phyloP scores from a whole-genome alignment of 2,329 filamentous ascomycete species.

The Westerdykella ornata region DNA sequence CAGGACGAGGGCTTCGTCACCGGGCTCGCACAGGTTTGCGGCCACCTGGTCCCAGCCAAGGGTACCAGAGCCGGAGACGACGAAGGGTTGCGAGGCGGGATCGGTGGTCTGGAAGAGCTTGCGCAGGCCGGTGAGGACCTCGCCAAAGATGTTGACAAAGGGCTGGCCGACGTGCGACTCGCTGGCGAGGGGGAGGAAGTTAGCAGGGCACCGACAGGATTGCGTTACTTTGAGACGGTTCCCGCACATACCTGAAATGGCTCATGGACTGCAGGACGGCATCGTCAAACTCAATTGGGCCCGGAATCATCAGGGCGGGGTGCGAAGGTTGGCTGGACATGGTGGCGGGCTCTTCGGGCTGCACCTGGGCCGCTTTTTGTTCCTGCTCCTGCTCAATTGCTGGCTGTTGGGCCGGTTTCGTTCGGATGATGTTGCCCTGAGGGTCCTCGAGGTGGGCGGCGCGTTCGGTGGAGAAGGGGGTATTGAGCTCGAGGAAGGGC shows the following conservation, averaged over 20 bases:
- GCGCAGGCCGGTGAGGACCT: slow-evolving; percentile 79
- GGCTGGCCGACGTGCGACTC: slow-evolving; percentile 88
- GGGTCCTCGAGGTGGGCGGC: slow-evolving; percentile 48
- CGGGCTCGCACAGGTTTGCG: slow-evolving; percentile 84
- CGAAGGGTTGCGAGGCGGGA: slow-evolving; percentile 76
- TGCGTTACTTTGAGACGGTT: slow-evolving; percentile 2
- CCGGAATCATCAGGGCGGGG: slow-evolving; percentile 83
- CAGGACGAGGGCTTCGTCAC: slow-evolving; percentile 84
- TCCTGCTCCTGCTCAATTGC: slow-evolving; percentile 11
- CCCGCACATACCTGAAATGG: slow-evolving; percentile 65
- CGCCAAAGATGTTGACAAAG: slow-evolving; percentile 87
- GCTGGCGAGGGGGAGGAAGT: slow-evolving; percentile 45
- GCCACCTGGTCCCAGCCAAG: slow-evolving; percentile 94
- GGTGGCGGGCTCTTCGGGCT: slow-evolving; percentile 21
- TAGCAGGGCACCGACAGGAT: neutral
- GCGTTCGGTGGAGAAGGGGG: slow-evolving; percentile 57
- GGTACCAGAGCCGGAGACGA: slow-evolving; percentile 90
- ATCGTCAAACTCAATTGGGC: slow-evolving; percentile 98
- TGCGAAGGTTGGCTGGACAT: slow-evolving; percentile 57
- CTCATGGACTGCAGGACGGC: slow-evolving; percentile 89
- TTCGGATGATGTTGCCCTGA: slow-evolving; percentile 36
- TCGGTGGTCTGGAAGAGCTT: slow-evolving; percentile 90
- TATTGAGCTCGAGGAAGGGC: slow-evolving; percentile 54
- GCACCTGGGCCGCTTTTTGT: slow-evolving; percentile 9
- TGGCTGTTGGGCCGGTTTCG: slow-evolving; percentile 4